These are phyloP conservation scores for Taphrina deformans DNA, from an alignment of 1,139 yeast genomes.

Conservation along the genomic window DNA sequence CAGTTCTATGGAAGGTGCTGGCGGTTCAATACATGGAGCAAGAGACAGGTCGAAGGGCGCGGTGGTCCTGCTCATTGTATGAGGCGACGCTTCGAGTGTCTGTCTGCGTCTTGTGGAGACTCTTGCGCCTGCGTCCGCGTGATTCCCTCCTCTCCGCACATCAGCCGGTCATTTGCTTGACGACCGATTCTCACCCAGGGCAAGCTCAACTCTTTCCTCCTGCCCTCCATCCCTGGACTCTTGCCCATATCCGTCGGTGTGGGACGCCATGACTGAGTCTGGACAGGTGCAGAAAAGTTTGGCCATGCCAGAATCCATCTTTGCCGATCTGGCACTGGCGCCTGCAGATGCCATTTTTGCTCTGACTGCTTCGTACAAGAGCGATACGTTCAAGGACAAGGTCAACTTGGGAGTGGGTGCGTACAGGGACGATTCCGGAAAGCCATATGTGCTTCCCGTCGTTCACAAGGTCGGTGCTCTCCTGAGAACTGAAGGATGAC, in stretches of 20 bases:
- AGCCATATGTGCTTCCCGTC: slow-evolving; percentile 87
- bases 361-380: slow-evolving; percentile 68
- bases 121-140: not conserved
- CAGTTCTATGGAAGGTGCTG: not conserved
- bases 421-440: slow-evolving; percentile 77
- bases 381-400: slow-evolving; percentile 53
- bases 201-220: not conserved
- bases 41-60: not conserved
- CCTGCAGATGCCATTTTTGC: slow-evolving; percentile 61
- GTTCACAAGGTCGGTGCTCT: slow-evolving; percentile 66
- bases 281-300: slow-evolving; percentile 4
- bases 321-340: slow-evolving; percentile 42
- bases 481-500: slow-evolving; percentile 45
- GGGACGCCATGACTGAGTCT: not conserved
- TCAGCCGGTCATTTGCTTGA: not conserved
- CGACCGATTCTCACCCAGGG: too few relatives aligned
- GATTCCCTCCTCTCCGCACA: slow-evolving; percentile 6
- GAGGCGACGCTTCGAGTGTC: not conserved
- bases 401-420: slow-evolving; percentile 81
- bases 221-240: not conserved
- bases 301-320: slow-evolving; percentile 27
- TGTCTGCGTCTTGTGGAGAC: not conserved
- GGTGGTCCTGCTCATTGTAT: not conserved
- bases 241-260: not conserved
- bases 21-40: too few relatives aligned